Evolutionary conservation across 306 rosid genomes (phyloP).

Genomic region (Trifolium subterraneum): DNA sequence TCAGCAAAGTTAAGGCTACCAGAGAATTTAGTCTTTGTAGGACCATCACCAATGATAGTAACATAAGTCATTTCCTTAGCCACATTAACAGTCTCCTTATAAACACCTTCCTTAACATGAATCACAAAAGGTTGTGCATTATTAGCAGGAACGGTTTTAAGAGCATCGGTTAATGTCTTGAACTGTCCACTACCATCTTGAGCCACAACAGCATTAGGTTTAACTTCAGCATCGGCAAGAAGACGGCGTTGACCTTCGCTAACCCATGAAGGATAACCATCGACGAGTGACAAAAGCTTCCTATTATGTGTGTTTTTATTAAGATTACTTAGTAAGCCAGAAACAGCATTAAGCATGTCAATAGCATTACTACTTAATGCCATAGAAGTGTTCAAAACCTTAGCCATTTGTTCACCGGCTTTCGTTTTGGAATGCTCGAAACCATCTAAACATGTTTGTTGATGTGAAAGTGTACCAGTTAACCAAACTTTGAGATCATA

Average conservation of each 20-base stretch:
- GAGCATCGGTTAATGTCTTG: slow-evolving; percentile 62
- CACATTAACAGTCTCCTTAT: slow-evolving; percentile 50
- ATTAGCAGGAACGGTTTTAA: slow-evolving; percentile 53
- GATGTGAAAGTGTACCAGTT: slow-evolving; percentile 60
- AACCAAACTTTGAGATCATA: slow-evolving; percentile 76
- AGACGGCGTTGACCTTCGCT: slow-evolving; percentile 42
- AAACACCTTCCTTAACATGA: slow-evolving; percentile 70
- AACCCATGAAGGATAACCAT: slow-evolving; percentile 56
- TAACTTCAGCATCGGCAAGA: neutral
- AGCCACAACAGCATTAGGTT: slow-evolving; percentile 65
- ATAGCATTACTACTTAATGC: slow-evolving; percentile 69
- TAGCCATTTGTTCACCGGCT: slow-evolving; percentile 56
- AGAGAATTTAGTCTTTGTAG: slow-evolving; percentile 64
- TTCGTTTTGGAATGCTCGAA: slow-evolving; percentile 57
- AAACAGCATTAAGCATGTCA: slow-evolving; percentile 55
- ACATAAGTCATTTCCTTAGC: slow-evolving; percentile 48
- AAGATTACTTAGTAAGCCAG: neutral
- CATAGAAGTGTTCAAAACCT: slow-evolving; percentile 45
- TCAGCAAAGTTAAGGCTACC: slow-evolving; percentile 50
- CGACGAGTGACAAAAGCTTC: slow-evolving; percentile 31
- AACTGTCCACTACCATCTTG: slow-evolving; percentile 70
- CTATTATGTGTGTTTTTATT: neutral
- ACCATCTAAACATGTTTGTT: slow-evolving; percentile 68
- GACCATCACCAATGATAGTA: slow-evolving; percentile 77
- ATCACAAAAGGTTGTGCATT: slow-evolving; percentile 61